Evolutionary conservation across 2,329 filamentous ascomycete species (phyloP), one percentile per base, ranked within the genome.

Genomic region (Calonectria henricotiae): DNA sequence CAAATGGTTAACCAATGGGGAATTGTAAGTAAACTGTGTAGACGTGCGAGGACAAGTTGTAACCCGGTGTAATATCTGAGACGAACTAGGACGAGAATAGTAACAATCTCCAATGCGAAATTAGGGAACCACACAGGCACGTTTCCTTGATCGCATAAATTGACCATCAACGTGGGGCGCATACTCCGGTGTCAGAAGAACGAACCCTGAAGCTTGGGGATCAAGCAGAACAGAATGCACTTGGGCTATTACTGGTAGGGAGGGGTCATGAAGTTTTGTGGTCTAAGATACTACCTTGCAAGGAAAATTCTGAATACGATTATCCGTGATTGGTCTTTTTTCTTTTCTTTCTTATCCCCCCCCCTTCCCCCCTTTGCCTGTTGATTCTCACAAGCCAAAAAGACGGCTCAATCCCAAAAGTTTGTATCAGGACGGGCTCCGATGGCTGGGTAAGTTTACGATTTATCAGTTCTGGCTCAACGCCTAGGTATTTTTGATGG

Each of bases 361-460:
- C 20, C 17, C 17, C 7, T 30, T 30, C 27, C 7, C 27, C 4
- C 27, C 4, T 30, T 30, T 30, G 7, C 27, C 7, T 30, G 27
- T 30, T 7, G 27, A 4, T 30, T 30, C 27, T 30, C 27, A 30
- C 27, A 30, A 30, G 35, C 35, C 35, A 9, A 37, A 37, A 37
- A 37, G 35, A 37, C 11, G 35, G 35, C 35, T 23, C 32, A 20
- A 13, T 37, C 20, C 11, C 12, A 58, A 5, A 39, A 25, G 32
- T n/a, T 37, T 23, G n/a, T n/a, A 39, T 39, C 51, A 17, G 51
- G 35, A 15, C n/a, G 32, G 13, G 5, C 25, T 39, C 35, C 51
- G 35, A 13, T 32, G 15, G 35, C 32, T 20, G 35, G 51, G 51
- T 58, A 58, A 58, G 51, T 39, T 58, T 58, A 58, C 51, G 51